Evolutionary conservation across 768 basidiomycete species (phyloP).

Genomic region (Sarcomyxa edulis): DNA sequence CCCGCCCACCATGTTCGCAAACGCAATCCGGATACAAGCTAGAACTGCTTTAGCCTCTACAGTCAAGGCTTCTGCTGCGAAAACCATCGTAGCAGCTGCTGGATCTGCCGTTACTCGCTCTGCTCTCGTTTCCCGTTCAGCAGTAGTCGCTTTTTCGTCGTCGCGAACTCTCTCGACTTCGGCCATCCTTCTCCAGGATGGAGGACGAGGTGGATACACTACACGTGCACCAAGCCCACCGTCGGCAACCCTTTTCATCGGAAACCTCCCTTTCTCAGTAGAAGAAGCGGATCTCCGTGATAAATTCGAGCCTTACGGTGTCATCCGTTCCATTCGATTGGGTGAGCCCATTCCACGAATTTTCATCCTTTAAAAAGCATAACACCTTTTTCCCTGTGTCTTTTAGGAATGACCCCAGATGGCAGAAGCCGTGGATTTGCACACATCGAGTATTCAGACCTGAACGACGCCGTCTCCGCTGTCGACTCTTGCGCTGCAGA

Average conservation of each 20-base stretch:
- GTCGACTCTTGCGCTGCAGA: constrained; percentile 31
- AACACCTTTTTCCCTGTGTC: constrained; percentile 4
- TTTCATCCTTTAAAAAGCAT: constrained; percentile 1
- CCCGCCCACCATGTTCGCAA: constrained; percentile 28
- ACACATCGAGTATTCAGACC: constrained; percentile 36
- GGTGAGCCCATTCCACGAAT: constrained; percentile 25
- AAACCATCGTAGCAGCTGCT: constrained; percentile 1
- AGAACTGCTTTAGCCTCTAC: constrained; percentile 24
- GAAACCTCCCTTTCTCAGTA: constrained; percentile 47
- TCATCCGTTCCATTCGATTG: constrained; percentile 29
- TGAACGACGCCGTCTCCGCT: constrained; percentile 31
- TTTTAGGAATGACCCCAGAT: constrained; percentile 18
- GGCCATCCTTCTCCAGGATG: too few species aligned
- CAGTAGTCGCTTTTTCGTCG: too few species aligned
- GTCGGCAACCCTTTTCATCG: constrained; percentile 36
- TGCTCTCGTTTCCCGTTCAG: too few species aligned
- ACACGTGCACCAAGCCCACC: constrained; percentile 17
- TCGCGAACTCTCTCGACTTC: too few species aligned
- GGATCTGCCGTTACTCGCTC: constrained; percentile 1
- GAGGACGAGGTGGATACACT: neutral
- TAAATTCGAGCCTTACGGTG: constrained; percentile 38
- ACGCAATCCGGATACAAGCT: constrained; percentile 29
- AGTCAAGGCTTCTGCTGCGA: constrained; percentile 14
- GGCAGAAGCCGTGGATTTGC: constrained; percentile 39
- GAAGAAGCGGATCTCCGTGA: constrained; percentile 35